Base-by-base conservation (phyloP, 1,284 basidiomycete species). In the Amylostereum chailletii region DNA sequence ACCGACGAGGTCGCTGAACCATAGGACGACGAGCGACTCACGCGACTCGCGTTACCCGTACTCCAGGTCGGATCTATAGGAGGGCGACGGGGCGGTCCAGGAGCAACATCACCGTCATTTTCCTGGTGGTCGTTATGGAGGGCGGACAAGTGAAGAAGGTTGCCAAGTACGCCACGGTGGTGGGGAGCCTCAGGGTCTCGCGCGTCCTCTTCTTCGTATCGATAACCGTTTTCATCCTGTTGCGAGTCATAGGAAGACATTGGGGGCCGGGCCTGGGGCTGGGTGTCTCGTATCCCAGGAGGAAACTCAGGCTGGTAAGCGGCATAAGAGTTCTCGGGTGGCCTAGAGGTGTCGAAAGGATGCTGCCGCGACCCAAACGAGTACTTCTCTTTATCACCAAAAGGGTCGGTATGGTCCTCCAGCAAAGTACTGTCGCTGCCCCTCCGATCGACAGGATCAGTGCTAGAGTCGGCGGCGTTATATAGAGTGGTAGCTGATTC, bases 361-460 rank as follows among this genome's bases (percentile, higher is more conserved):
- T 83, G 79, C 46, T 70, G 65, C 62, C 79, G 75, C 2, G 79
- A 79, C 8, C 77, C 74, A 42, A 80, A 61, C 0, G 75, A 69
- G 54, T 67, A 76, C 55, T 64, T 69, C 46, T 66, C 61, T 52
- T 70, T 57, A 8, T 59, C 51, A 32, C 65, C 58, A 4, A 30
- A 33, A 3, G 34, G 3, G 26, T 9, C 19, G 34, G 36, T 43
- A 33, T 51, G 37, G 27, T 48, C 43, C 34, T 55, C 53, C 45
- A 48, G 53, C 47, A 54, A 51, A 19, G 56, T 60, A 45, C 10
- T 51, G 11, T 31, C 42, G 58, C 46, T 56, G 41, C 26, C 4
- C 60, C 58, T 45, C 52, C 52, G 36, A 47, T 60, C 59, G 4
- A 56, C 52, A 36, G 11, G 3, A 10, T 10, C 37, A 10, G 37